phyloP scores from a whole-genome alignment of 305 asterid genomes.

The Withania somnifera region DNA sequence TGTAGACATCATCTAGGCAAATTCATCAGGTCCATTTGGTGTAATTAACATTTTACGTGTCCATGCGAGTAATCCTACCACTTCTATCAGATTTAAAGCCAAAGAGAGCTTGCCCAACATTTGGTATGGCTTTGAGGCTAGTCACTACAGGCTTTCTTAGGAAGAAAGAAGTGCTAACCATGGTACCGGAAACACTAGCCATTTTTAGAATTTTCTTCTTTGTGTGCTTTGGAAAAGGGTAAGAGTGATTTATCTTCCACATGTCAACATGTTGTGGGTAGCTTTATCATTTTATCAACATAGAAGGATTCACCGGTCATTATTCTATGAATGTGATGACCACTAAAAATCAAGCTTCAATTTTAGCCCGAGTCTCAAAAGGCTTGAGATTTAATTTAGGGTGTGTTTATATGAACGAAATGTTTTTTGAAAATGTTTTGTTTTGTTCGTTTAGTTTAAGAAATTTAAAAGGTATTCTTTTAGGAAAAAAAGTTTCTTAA shows the following conservation, averaged over 20 bases:
- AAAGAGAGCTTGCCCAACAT: constrained; percentile 25
- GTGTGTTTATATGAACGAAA: no score
- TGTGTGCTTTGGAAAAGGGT: neutral
- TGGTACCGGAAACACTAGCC: constrained; percentile 42
- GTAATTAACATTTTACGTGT: constrained; percentile 57
- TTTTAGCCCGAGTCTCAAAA: neutral
- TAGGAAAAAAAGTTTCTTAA: no score
- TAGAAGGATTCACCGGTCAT: neutral
- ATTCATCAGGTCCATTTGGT: constrained; percentile 30
- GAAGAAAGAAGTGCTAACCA: constrained; percentile 47
- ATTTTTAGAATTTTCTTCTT: constrained; percentile 4
- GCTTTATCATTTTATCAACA: constrained; percentile 7
- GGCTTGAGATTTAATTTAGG: neutral
- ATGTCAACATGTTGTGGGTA: constrained; percentile 2
- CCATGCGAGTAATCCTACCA: constrained; percentile 48
- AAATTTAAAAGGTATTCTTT: no score
- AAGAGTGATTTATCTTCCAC: constrained; percentile 7
- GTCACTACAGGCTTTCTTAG: constrained; percentile 25
- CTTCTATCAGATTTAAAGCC: constrained; percentile 25
- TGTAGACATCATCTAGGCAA: constrained; percentile 38
- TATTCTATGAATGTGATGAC: constrained; percentile 1
- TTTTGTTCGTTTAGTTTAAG: no score
- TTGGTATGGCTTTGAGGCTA: constrained; percentile 29
- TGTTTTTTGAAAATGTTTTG: no score
- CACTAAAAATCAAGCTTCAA: neutral